Evolutionary conservation across 164 flowering plant genomes (phyloP), one percentile per base, ranked within the genome.

Genomic region (Tetrastigma voinierianum): DNA sequence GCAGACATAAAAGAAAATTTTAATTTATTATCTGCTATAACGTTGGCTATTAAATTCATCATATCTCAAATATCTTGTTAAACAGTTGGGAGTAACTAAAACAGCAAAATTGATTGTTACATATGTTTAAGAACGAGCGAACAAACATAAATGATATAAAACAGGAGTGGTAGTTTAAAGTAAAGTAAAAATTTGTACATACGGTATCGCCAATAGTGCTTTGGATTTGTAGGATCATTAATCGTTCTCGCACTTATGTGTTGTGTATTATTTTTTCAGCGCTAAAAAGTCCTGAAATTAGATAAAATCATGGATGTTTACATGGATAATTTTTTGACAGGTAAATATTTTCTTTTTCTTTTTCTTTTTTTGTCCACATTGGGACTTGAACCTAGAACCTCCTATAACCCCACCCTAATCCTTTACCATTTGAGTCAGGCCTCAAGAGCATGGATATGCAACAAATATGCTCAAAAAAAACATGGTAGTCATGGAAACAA

Each of bases 161-260:
- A 10, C 48, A 57, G 19, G 19, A 18, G 18, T 11, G 14, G 64
- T 15, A 10, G 13, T 6, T 23, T n/a, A n/a, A 48, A 64, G 2
- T 20, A 55, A 46, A 25, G 19, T 15, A 10, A 63, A 52, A 8
- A 32, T 13, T 4, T 25, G 44, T 10, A 80, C 97, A 5, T 83
- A 94, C 99, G 97, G 77, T 67, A 95, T 82, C 99, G 80, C 99
- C 99, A 95, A 72, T 95, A 95, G 74, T 95, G 99, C 77, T 88
- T 95, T 54, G 99, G 99, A 71, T 95, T 92, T 52, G 97, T 90
- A 10, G 99, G 99, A 72, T 92, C 89, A 65, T 95, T 95, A 77
- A 95, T 90, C 1, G 96, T 95, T n/a, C 84, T 95, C 99, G n/a
- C n/a, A n/a, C n/a, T n/a, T n/a, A n/a, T n/a, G 89, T 40, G 84